Evolutionary conservation across 306 rosid species (phyloP), one percentile per base, ranked within the genome.

Genomic region (Rubus idaeus): DNA sequence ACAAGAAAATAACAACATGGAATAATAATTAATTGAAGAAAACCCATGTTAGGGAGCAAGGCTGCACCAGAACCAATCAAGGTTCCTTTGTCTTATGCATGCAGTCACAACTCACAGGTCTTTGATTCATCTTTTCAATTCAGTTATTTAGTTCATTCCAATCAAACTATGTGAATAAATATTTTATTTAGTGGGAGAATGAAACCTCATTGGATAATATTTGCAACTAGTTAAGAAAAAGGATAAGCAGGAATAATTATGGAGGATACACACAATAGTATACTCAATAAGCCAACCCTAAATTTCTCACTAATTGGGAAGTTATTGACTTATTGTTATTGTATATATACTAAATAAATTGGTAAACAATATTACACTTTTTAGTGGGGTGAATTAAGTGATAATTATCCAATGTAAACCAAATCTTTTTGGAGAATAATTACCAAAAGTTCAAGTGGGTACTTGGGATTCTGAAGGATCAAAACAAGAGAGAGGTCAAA

Each of bases 31-130:
- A 84, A 77, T 78, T 70, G 8, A 71, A 71, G 30, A 83, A 87
- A 70, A 81, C 77, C 85, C 89, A 75, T 88, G 91, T 88, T 77
- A 88, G 93, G 89, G 81, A 82, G 86, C 88, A 84, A 23, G 68
- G 72, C 47, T 56, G 79, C 84, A 80, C 77, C 90, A 79, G 68
- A 77, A 84, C 78, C 57, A 69, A 77, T 80, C 87, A 78, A 83
- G 77, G 80, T 47, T 75, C 21, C 50, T 76, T 86, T 87, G 93
- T 89, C 88, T 30, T 66, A 64, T 61, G 66, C 26, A 14, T 76
- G 68, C 74, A 79, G 82, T 85, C 85, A 73, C 77, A 71, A 75
- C 76, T 83, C 84, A 67, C 79, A 67, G 39, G 17, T 30, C 42
- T 68, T 65, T 78, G 77, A 61, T 75, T 75, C 58, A 68, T 68